A percentile compares a stretch with the other conserved stretches of the same genome.
Conservation (phyloP, 768 basidiomycete species). For the Cubamyces sp. region DNA sequence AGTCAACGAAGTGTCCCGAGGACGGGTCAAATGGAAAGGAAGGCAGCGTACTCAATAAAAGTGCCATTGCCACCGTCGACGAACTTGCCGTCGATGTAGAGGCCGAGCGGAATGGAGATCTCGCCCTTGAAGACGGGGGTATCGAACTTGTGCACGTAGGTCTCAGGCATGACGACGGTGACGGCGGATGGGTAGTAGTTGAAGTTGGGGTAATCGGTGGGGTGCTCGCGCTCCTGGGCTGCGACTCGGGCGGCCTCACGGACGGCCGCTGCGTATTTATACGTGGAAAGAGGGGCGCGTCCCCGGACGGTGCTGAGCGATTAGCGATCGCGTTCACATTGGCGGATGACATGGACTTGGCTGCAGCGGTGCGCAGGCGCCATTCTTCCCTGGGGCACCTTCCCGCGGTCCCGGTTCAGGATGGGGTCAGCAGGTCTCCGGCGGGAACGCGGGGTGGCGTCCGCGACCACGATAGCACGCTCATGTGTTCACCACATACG, state of each 20-base stretch:
- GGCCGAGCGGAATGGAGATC: slow-evolving; percentile 59
- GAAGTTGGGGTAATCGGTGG: not conserved
- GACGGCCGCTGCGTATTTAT: slow-evolving; percentile 17
- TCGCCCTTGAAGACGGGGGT: slow-evolving; percentile 61
- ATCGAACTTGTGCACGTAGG: slow-evolving; percentile 55
- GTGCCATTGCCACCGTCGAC: slow-evolving; percentile 55
- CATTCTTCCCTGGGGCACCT: slow-evolving; percentile 12
- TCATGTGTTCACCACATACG: slow-evolving; percentile 14
- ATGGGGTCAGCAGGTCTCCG: slow-evolving; percentile 17
- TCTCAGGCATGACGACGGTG: slow-evolving; percentile 44
- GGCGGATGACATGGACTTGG: slow-evolving; percentile 14
- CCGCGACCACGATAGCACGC: slow-evolving; percentile 5
- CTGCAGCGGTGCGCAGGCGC: not conserved
- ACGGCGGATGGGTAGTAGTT: not conserved
- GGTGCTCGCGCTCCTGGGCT: not conserved
- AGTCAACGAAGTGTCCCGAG: not conserved
- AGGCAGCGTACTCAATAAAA: slow-evolving; percentile 76
- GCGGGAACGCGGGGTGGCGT: slow-evolving; percentile 20
- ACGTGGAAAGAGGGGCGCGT: slow-evolving; percentile 9
- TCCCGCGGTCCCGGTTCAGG: slow-evolving; percentile 14
- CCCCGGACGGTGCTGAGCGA: slow-evolving; percentile 2
- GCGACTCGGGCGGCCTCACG: not conserved
- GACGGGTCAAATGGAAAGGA: not conserved
- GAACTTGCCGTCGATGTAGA: slow-evolving; percentile 76
- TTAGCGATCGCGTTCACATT: slow-evolving; percentile 20